These are phyloP conservation scores for Biscogniauxia mediterranea DNA, from an alignment of 2,329 filamentous ascomycete species.

Conservation along the genomic window DNA sequence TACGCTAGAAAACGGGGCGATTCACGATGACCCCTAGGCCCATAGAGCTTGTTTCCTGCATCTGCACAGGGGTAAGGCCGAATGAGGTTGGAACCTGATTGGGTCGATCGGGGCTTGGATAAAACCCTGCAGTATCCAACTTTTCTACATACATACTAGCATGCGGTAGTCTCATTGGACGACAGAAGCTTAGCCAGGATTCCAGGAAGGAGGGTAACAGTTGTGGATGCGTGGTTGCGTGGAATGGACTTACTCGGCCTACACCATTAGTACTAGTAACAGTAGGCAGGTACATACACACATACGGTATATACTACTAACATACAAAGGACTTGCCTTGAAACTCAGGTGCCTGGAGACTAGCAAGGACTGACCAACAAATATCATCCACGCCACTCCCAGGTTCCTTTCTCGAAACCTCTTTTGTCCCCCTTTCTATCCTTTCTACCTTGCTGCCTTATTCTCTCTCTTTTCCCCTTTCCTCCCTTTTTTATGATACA, in stretches of 20 bases:
- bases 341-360: no score
- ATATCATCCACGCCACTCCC: background rate
- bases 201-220: background rate
- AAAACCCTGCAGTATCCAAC: constrained; percentile 12
- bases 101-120: constrained; percentile 16
- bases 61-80: constrained; percentile 12
- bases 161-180: background rate
- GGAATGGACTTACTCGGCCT: background rate
- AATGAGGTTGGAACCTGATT: constrained; percentile 10
- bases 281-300: background rate
- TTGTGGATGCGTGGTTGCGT: background rate
- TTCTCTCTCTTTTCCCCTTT: constrained; percentile 6
- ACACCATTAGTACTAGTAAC: background rate
- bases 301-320: no score
- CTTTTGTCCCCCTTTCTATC: constrained; percentile 7
- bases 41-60: constrained; percentile 20
- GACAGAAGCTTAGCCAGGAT: background rate
- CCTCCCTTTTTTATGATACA: constrained; percentile 3
- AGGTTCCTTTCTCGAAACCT: background rate
- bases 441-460: constrained; percentile 9
- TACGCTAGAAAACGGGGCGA: constrained; percentile 3
- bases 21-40: constrained; percentile 3
- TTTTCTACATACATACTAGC: background rate
- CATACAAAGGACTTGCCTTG: no score
- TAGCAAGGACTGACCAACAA: background rate